These are phyloP conservation scores for Colletotrichum tropicicola DNA, from an alignment of 2,329 filamentous ascomycete genomes.

Conservation along the genomic window DNA sequence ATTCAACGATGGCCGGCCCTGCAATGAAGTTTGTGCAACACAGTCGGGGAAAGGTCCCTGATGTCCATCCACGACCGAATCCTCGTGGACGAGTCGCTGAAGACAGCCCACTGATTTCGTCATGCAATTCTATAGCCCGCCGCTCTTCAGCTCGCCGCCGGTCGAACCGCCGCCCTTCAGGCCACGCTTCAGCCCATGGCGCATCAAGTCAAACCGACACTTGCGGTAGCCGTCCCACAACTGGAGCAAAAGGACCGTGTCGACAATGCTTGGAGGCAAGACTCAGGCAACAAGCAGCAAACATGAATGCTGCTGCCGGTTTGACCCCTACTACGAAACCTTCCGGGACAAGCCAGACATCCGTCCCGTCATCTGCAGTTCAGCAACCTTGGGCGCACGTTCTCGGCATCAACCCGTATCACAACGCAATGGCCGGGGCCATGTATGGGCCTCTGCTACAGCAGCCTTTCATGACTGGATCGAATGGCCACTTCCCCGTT, in stretches of 20 bases:
- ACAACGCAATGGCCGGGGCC: slow-evolving; percentile 17
- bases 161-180: too few species aligned
- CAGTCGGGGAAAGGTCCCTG: too few species aligned
- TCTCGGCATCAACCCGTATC: slow-evolving; percentile 22
- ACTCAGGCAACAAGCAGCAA: slow-evolving; percentile 25
- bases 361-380: neutral
- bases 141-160: too few species aligned
- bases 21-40: too few species aligned
- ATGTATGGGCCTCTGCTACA: slow-evolving; percentile 24
- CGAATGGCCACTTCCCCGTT: slow-evolving; percentile 6
- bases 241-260: slow-evolving; percentile 21
- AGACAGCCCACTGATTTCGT: too few species aligned
- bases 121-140: too few species aligned
- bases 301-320: neutral
- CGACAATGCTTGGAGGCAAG: slow-evolving; percentile 27
- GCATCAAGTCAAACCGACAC: neutral
- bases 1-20: too few species aligned
- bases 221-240: slow-evolving; percentile 2
- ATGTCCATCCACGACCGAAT: too few species aligned
- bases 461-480: slow-evolving; percentile 9
- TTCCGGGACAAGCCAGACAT: neutral
- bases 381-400: slow-evolving; percentile 19
- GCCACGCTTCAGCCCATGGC: neutral
- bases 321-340: neutral
- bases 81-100: too few species aligned